Base-by-base conservation (phyloP, 2,329 filamentous ascomycete species). In the Nemania diffusa region DNA sequence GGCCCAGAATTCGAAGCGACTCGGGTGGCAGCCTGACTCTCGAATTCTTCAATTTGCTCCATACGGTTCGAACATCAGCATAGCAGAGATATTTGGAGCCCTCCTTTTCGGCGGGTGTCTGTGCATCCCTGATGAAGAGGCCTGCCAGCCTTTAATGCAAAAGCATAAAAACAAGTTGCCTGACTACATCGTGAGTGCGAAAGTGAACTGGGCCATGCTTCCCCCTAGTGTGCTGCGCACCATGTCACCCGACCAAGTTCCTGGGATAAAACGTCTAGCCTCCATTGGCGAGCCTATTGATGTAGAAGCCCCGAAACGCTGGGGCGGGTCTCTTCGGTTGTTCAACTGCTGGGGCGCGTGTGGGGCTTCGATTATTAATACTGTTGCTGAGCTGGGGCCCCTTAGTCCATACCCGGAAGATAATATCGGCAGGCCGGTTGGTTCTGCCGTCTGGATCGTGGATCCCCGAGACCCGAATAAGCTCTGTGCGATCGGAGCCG, bases 61-160 rank as follows among this genome's bases (percentile, higher is more conserved):
- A 1, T 51, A 69, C 29, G 50, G n/a, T 15, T 66, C 29, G 17
- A 34, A 55, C 17, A 46, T 48, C 7, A 69, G 67, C 51, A 53
- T 69, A 40, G 24, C 9, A 9, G 67, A 67, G 37, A 64, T 67
- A 17, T 64, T 63, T 5, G 56, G 67, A 1, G 60, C 67, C 7
- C 57, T 69, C 2, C 40, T 69, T 8, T 69, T 51, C n/a, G 67
- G 67, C 34, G 63, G 63, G 15, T 64, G 67, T 29, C 24, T 69
- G 20, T 69, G 63, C 27, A 57, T 67, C 26, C 59, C 64, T n/a
- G 27, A 52, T 7, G 59, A 53, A 20, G 55, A 57, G 7, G 27
- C 32, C 26, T 44, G 62, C 20, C 6, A 17, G 17, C 24, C 24
- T 29, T 57, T 22, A 13, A 32, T 3, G 13, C 42, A 11, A 22